Evolutionary conservation across 2,329 filamentous ascomycete species (phyloP).

Genomic region (Fusarium sp.): DNA sequence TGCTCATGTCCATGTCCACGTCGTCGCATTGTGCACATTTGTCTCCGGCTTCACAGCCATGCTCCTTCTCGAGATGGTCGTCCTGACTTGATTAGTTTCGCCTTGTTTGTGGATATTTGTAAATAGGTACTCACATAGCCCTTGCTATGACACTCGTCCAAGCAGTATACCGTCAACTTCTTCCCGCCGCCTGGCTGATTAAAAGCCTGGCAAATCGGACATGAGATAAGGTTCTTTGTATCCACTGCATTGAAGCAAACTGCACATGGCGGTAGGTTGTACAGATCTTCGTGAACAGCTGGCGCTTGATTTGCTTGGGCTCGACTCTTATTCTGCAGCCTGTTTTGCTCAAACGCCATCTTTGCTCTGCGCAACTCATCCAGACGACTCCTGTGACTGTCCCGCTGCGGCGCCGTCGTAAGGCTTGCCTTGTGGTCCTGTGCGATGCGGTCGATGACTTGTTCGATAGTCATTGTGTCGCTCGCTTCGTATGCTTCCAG

Average conservation of each 20-base stretch:
- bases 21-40: conserved; percentile 56
- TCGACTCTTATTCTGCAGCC: conserved; percentile 54
- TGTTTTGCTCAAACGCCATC: conserved; percentile 62
- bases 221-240: conserved; percentile 56
- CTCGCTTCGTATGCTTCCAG: conserved; percentile 54
- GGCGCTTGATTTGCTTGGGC: conserved; percentile 49
- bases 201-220: conserved; percentile 61
- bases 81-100: conserved; percentile 52
- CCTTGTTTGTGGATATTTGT: background rate
- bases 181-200: conserved; percentile 53
- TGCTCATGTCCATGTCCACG: conserved; percentile 57
- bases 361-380: conserved; percentile 63
- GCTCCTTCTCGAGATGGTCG: conserved; percentile 54
- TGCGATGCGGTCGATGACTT: conserved; percentile 52
- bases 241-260: conserved; percentile 55
- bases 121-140: conserved; percentile 55
- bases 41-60: conserved; percentile 58
- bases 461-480: conserved; percentile 49
- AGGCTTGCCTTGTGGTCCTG: conserved; percentile 50
- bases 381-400: conserved; percentile 55
- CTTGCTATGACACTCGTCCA: conserved; percentile 56
- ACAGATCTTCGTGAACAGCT: conserved; percentile 51
- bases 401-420: conserved; percentile 53
- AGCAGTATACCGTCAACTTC: conserved; percentile 60
- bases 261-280: conserved; percentile 56